Percentiles rank a stretch among this genome's conserved stretches.
These are phyloP conservation scores for Orbilia ellipsospora DNA, from an alignment of 2,329 filamentous ascomycete species.

Conservation along the genomic window DNA sequence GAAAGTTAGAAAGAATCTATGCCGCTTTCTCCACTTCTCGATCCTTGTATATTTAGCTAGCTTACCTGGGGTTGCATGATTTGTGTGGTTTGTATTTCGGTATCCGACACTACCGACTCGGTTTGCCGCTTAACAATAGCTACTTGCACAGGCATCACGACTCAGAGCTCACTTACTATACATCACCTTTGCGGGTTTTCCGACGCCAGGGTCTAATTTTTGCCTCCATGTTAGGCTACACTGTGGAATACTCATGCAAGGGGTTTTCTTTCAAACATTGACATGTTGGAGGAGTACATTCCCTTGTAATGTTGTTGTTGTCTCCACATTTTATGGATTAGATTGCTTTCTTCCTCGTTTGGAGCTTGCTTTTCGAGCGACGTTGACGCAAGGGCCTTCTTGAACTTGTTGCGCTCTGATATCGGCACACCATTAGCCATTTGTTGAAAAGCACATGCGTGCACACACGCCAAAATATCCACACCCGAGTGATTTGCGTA, in stretches of 20 bases:
- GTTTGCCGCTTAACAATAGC: constrained; percentile 3
- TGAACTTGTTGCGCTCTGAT: constrained; percentile 69
- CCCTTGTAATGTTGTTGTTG: constrained; percentile 73
- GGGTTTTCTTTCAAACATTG: constrained; percentile 7
- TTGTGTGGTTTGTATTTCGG: constrained; percentile 72
- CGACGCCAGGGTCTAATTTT: constrained; percentile 41
- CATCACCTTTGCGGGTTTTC: constrained; percentile 66
- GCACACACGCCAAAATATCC: background rate
- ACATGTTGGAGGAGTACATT: constrained; percentile 58
- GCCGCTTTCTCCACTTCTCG: background rate
- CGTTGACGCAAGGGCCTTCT: constrained; percentile 71
- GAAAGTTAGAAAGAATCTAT: background rate
- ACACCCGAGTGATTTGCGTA: constrained; percentile 60
- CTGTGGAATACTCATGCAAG: constrained; percentile 14
- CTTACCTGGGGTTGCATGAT: constrained; percentile 81
- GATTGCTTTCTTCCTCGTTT: constrained; percentile 75
- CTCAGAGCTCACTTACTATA: constrained; percentile 62
- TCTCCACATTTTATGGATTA: constrained; percentile 80
- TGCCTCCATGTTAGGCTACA: constrained; percentile 37
- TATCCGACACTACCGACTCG: constrained; percentile 67
- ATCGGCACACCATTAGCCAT: constrained; percentile 7
- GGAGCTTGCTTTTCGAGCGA: constrained; percentile 75
- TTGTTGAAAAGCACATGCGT: background rate
- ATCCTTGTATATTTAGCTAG: background rate
- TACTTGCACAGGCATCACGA: constrained; percentile 9